phyloP scores from a whole-genome alignment of 108 stramenopile genomes.

The Pseudonitzschia multiseries region DNA sequence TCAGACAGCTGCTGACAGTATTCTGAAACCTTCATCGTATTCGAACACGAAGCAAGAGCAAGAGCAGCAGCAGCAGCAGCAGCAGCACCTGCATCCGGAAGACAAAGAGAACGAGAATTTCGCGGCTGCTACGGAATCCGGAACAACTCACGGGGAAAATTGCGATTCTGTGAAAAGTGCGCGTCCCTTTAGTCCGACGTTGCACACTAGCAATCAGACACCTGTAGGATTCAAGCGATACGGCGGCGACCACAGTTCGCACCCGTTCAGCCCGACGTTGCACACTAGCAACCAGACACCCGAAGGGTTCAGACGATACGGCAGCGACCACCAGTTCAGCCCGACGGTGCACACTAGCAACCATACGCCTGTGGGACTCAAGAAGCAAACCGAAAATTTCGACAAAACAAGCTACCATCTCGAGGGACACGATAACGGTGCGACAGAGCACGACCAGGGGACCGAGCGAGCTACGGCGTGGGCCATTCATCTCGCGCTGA shows the following conservation, averaged over 20 bases:
- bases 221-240: background rate
- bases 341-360: conserved; percentile 2
- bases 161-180: background rate
- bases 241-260: background rate
- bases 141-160: background rate
- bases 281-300: conserved; percentile 9
- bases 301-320: background rate
- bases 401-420: no score
- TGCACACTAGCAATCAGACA: background rate
- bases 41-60: background rate
- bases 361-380: background rate
- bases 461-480: conserved; percentile 31
- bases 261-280: background rate
- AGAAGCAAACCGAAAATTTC: background rate
- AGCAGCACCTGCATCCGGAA: background rate
- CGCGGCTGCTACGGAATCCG: background rate
- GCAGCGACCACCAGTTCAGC: background rate
- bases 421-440: background rate
- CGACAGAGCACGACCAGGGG: background rate
- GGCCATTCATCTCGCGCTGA: conserved; percentile 32
- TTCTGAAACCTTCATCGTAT: background rate
- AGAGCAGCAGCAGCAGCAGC: background rate
- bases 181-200: background rate
- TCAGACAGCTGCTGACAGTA: background rate
- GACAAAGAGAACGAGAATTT: background rate